Conservation (phyloP, 1,139 yeast genomes). For the Debaryomyces sp. region DNA sequence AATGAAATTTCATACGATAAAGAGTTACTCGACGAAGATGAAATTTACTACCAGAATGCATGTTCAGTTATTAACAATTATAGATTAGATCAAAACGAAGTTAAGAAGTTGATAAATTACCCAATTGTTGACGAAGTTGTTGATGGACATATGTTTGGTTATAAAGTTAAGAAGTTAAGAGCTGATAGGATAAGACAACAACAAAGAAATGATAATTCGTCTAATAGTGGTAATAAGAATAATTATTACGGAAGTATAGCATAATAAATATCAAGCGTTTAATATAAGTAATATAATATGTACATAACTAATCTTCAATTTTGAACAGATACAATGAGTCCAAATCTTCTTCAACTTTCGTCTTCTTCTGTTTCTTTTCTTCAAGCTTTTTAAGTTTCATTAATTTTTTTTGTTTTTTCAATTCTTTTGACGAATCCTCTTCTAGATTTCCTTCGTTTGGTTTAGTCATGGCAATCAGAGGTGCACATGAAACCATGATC, state of each 20-base stretch:
- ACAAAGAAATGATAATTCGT: not conserved
- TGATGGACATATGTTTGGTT: conserved; percentile 47
- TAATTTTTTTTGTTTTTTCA: conserved; percentile 16
- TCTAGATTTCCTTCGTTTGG: conserved; percentile 7
- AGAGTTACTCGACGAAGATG: conserved; percentile 48
- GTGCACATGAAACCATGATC: conserved; percentile 22
- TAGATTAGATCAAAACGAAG: conserved; percentile 39
- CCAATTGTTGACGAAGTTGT: conserved; percentile 50
- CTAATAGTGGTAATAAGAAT: not conserved
- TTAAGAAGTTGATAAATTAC: conserved; percentile 40
- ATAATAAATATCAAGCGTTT: conserved; percentile 11
- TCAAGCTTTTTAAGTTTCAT: conserved; percentile 17
- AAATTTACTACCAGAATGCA: conserved; percentile 36
- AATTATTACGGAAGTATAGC: conserved; percentile 29
- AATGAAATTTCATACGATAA: conserved; percentile 33
- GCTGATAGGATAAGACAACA: conserved; percentile 17
- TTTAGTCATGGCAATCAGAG: conserved; percentile 14
- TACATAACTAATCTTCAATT: conserved; percentile 35
- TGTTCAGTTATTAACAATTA: conserved; percentile 41
- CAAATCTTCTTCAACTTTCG: conserved; percentile 34
- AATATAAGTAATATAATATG: conserved; percentile 5
- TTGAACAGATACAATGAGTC: conserved; percentile 47
- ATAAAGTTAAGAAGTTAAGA: conserved; percentile 43
- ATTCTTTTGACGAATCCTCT: conserved; percentile 20
- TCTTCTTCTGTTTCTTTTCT: conserved; percentile 16